Evolutionary conservation across 116 monocot species (phyloP).

Genomic region (Phalaenopsis hybrid): DNA sequence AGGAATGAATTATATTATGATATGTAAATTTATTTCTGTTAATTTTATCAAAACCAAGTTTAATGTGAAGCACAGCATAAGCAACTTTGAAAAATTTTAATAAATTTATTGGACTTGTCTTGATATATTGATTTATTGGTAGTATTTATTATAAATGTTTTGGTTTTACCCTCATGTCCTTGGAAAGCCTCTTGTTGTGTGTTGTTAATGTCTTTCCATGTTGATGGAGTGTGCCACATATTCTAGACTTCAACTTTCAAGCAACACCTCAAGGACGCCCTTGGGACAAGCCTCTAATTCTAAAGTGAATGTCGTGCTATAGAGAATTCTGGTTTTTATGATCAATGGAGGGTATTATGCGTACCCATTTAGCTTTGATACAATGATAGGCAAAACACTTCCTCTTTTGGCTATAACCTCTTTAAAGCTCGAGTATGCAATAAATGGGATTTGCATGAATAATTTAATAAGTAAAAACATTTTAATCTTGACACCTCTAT

Average conservation of each 20-base stretch:
- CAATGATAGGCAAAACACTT: too few species aligned
- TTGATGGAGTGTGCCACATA: background rate
- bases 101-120: background rate
- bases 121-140: background rate
- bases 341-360: too few species aligned
- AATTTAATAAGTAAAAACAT: too few species aligned
- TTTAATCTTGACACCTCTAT: too few species aligned
- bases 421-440: too few species aligned
- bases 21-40: too few species aligned
- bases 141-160: background rate
- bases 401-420: too few species aligned
- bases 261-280: background rate
- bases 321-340: background rate
- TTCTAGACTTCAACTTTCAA: background rate
- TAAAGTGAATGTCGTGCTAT: background rate
- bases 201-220: background rate
- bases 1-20: background rate
- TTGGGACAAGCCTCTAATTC: background rate
- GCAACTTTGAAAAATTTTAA: background rate
- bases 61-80: background rate
- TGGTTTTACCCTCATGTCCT: background rate
- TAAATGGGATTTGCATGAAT: too few species aligned
- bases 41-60: background rate
- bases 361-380: too few species aligned
- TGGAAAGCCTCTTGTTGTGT: too few species aligned